Conservation (phyloP, 2,329 filamentous ascomycete genomes). For the Penicillium occitanis region DNA sequence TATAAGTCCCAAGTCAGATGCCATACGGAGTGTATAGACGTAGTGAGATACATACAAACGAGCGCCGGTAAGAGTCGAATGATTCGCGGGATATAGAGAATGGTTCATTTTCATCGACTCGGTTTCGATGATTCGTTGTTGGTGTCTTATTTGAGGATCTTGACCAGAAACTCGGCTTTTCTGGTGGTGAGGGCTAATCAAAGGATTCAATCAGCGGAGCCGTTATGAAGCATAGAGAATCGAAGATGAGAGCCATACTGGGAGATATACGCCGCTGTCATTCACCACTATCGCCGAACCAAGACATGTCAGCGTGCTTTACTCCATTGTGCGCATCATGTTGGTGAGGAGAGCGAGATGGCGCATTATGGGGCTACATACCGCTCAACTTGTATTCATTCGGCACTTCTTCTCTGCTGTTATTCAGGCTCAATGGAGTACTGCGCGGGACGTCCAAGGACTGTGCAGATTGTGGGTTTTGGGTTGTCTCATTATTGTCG, state of each 20-base stretch:
- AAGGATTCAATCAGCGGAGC: constrained; percentile 12
- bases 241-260: constrained; percentile 58
- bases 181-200: constrained; percentile 76
- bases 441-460: constrained; percentile 45
- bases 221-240: background rate
- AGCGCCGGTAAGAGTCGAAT: constrained; percentile 93
- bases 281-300: constrained; percentile 72
- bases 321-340: background rate
- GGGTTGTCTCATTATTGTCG: constrained; percentile 55
- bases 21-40: background rate
- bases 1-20: constrained; percentile 40
- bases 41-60: constrained; percentile 67
- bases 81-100: constrained; percentile 96
- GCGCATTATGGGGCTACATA: constrained; percentile 39
- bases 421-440: constrained; percentile 58
- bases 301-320: constrained; percentile 17
- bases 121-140: constrained; percentile 60
- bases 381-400: constrained; percentile 79
- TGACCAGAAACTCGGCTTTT: constrained; percentile 79
- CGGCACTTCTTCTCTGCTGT: constrained; percentile 63
- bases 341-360: background rate
- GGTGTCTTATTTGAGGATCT: constrained; percentile 50
- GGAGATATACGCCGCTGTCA: constrained; percentile 90
- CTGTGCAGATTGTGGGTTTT: constrained; percentile 42
- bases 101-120: constrained; percentile 79